These are phyloP conservation scores for Talaromyces amestolkiae DNA, from an alignment of 2,329 filamentous ascomycete genomes.

Conservation along the genomic window DNA sequence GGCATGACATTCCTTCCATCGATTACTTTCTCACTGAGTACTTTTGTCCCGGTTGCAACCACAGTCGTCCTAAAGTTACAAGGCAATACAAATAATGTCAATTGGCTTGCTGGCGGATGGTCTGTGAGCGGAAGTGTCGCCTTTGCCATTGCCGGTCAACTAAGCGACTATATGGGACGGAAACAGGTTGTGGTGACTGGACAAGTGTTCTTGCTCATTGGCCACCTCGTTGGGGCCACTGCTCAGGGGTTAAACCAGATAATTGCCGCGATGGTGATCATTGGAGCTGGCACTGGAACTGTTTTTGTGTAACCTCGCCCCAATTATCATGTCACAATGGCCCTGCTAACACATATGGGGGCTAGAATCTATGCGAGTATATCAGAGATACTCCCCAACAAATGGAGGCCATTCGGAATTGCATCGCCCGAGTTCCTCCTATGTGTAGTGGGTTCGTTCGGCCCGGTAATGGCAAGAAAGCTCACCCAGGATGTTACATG, in stretches of 20 bases:
- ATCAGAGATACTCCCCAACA: neutral
- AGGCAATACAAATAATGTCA: neutral
- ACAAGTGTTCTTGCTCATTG: neutral
- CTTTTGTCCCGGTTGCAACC: neutral
- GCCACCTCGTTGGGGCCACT: neutral
- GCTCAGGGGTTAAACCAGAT: neutral
- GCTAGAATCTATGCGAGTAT: neutral
- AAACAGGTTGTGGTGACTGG: neutral
- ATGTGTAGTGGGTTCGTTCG: neutral
- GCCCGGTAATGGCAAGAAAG: neutral
- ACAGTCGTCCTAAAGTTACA: neutral
- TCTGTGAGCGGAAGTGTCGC: slow-evolving; percentile 5
- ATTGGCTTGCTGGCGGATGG: neutral
- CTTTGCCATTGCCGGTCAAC: slow-evolving; percentile 9
- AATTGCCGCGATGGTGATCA: neutral
- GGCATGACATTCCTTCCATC: neutral
- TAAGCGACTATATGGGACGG: slow-evolving; percentile 10
- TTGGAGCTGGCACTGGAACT: neutral
- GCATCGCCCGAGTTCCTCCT: neutral
- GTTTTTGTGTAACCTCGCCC: neutral
- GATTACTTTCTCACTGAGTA: neutral
- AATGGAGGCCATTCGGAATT: neutral
- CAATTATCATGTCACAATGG: neutral
- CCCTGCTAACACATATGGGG: neutral
- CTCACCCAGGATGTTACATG: neutral